phyloP scores from a whole-genome alignment of 2,329 filamentous ascomycete species.

The Pyrenophora graminea region DNA sequence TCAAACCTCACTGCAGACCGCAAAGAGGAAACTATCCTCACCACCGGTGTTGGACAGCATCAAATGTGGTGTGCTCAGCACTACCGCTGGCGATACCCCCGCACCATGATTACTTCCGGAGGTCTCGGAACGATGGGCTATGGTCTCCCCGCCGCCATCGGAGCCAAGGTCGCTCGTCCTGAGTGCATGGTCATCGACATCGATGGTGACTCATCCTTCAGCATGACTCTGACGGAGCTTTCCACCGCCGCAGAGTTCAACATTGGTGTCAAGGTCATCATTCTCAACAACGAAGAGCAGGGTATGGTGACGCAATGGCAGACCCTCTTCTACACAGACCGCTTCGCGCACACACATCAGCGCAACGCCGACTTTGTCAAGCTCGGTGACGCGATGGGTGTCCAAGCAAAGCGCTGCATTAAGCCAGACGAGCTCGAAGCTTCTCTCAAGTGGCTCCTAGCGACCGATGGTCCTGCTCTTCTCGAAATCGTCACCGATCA shows the following conservation, averaged over 20 bases:
- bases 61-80: constrained; percentile 99
- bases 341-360: constrained; percentile 91
- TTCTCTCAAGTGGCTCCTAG: constrained; percentile 83
- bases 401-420: constrained; percentile 72
- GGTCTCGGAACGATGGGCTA: constrained; percentile 96
- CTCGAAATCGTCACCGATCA: constrained; percentile 89
- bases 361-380: constrained; percentile 96
- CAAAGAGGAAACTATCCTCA: constrained; percentile 83
- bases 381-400: constrained; percentile 86
- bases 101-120: constrained; percentile 94
- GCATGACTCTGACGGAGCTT: constrained; percentile 97
- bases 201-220: constrained; percentile 97
- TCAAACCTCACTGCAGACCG: constrained; percentile 79
- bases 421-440: constrained; percentile 79
- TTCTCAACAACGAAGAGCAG: constrained; percentile 97
- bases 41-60: constrained; percentile 95
- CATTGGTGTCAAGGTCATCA: constrained; percentile 92
- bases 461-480: constrained; percentile 83
- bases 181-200: constrained; percentile 92
- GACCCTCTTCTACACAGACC: constrained; percentile 93
- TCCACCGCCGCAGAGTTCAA: constrained; percentile 93
- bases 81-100: constrained; percentile 89
- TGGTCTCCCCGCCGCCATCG: constrained; percentile 91
- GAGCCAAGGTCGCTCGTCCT: constrained; percentile 83
- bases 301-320: constrained; percentile 99